Evolutionary conservation across 225 moss, liverwort and hornwort species (phyloP), one percentile per base, ranked within the genome.

Genomic region (Rhytidiadelphus loreus): DNA sequence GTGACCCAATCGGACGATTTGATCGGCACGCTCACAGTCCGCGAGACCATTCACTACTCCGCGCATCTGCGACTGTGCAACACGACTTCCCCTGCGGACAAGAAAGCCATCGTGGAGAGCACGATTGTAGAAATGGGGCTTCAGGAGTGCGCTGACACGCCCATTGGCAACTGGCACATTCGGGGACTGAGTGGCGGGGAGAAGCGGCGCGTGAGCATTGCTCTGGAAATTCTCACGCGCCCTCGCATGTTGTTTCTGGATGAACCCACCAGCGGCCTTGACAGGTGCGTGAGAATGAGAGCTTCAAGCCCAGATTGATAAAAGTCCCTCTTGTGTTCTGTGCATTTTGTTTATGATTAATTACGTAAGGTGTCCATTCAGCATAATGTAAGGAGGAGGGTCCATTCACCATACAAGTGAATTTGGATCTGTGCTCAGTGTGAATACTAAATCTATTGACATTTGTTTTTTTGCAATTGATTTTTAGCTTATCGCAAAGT

Each of bases 181-280:
- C 91, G 96, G 33, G 98, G 98, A 26, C 91, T 98, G 19, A 97
- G 97, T 82, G 98, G 98, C 11, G 98, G 98, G 2, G 97, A 98
- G 89, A 97, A 95, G 83, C 93, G 98, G 29, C 95, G 98, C 44
- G 96, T 98, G 20, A 97, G 95, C 90, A 98, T 98, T 44, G 98
- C 93, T 7, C 79, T 97, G 48, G 98, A 98, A 84, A 93, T 98
- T 44, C 75, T 98, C 5, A 94, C 97, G 8, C 94, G 96, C 39
- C 98, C 98, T 33, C 92, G 96, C 29, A 80, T 98, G 90, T 84
- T 98, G 85, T 98, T 98, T 19, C 95, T 98, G 9, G 98, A 98
- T 59, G 98, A 98, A 81, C 98, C 98, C 16, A 98, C 98, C 44
- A 98, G 98, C 82, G 98, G 98, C 20, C 90, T 98, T 20, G 98